Evolutionary conservation across 768 basidiomycete species (phyloP).

Genomic region (Boletus pseudo-olivaceus): DNA sequence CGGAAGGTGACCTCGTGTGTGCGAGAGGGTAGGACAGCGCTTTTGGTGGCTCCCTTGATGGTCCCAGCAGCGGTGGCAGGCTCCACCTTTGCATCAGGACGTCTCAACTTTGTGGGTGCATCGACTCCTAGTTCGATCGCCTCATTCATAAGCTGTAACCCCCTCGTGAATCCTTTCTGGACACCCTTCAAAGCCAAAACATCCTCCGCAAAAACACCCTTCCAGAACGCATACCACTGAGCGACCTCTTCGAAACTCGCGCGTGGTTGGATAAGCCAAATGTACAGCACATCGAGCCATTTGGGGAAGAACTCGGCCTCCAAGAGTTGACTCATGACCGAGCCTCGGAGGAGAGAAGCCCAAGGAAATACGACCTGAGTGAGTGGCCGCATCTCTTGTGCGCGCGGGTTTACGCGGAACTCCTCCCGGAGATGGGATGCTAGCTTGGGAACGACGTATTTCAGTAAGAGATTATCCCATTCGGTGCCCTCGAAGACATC

Average conservation of each 20-base stretch:
- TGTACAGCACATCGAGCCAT: slow-evolving; percentile 87
- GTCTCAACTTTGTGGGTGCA: slow-evolving; percentile 62
- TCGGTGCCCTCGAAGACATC: slow-evolving; percentile 78
- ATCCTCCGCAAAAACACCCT: slow-evolving; percentile 64
- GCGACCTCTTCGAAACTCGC: slow-evolving; percentile 91
- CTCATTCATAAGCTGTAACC: slow-evolving; percentile 90
- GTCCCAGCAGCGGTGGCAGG: slow-evolving; percentile 33
- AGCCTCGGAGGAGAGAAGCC: slow-evolving; percentile 66
- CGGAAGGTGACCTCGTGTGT: slow-evolving; percentile 88
- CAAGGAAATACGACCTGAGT: slow-evolving; percentile 68
- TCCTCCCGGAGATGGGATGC: slow-evolving; percentile 77
- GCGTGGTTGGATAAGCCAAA: slow-evolving; percentile 89
- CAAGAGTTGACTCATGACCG: slow-evolving; percentile 78
- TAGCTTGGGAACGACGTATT: slow-evolving; percentile 90
- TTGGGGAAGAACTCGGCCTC: slow-evolving; percentile 95
- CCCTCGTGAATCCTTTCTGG: slow-evolving; percentile 78
- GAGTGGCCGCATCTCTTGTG: slow-evolving; percentile 84
- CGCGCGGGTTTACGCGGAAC: slow-evolving; percentile 86
- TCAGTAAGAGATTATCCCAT: slow-evolving; percentile 90
- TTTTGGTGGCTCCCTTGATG: slow-evolving; percentile 27
- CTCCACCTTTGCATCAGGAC: slow-evolving; percentile 63
- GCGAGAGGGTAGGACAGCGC: slow-evolving; percentile 43
- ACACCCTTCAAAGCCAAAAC: slow-evolving; percentile 67
- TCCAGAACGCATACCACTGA: slow-evolving; percentile 93
- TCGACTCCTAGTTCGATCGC: slow-evolving; percentile 84